Evolutionary conservation across 78 protist species (phyloP), one percentile per base, ranked within the genome.

Genomic region (Chrysochromulina parva): DNA sequence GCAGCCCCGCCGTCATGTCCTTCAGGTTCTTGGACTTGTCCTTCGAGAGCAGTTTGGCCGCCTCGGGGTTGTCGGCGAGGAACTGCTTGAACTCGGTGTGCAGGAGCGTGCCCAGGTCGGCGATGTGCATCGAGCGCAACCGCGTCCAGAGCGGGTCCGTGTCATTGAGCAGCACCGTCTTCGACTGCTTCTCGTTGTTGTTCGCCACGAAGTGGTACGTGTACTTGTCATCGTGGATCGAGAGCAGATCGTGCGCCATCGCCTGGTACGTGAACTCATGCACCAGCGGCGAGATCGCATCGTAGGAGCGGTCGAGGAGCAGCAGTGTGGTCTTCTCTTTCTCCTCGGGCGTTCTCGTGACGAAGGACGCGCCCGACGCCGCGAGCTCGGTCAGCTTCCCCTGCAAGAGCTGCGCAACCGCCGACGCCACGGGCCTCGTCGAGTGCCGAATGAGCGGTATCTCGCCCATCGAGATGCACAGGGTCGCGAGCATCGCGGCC

Each of bases 181-280:
- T 85, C 16, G 26, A 26, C 54, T 85, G 38, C 47, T 65, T 54
- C 59, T 19, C 24, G 13, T 47, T 48, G 85, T 24, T 76, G 65
- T 47, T 54, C n/a, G 26, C 26, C n/a, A 16, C 90, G 90, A 92
- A 94, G 28, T 58, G 4, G 91, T 91, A 95, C 48, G 62, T 71
- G 67, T 19, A 19, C 26, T 6, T 65, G 71, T 65, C 28, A 9
- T 10, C 24, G 71, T 65, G 71, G n/a, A 9, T 17, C 24, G 78
- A 26, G 28, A 96, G 91, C 38, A 95, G 38, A 89, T 95, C 98
- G 80, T 94, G 92, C 54, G 88, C 89, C 97, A 96, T 95, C 55
- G 97, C 97, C 58, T 96, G 97, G 92, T 96, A 96, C 71, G 97
- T 93, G 78, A 93, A 95, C 87, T 96, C 98, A 65, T 95, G 96